phyloP scores from a whole-genome alignment of 352 stramenopile species.

The Pythium myriotylum region DNA sequence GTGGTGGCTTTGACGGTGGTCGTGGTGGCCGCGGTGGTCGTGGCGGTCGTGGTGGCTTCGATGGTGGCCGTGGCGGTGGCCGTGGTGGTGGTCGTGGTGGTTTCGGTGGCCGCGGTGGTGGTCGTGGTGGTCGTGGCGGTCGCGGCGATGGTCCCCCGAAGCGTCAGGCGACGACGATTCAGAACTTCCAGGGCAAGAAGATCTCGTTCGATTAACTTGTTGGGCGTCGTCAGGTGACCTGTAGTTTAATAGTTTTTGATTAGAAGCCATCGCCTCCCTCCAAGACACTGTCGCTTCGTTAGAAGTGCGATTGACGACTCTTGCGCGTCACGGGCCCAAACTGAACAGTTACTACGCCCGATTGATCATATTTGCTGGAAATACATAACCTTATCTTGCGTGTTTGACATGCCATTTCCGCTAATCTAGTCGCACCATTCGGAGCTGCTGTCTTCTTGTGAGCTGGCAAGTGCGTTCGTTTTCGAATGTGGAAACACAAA shows the following conservation, averaged over 20 bases:
- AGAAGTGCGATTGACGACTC: slow-evolving; percentile 6
- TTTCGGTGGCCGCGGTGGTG: slow-evolving; percentile 37
- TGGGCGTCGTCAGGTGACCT: slow-evolving; percentile 11
- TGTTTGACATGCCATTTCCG: too few relatives aligned
- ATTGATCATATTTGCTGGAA: slow-evolving; percentile 22
- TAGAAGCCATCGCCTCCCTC: slow-evolving; percentile 17
- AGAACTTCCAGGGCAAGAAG: slow-evolving; percentile 95
- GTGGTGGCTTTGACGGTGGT: slow-evolving; percentile 68
- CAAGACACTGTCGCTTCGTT: slow-evolving; percentile 6
- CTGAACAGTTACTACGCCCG: background rate
- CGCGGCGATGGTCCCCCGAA: slow-evolving; percentile 73
- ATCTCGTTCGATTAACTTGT: slow-evolving; percentile 93
- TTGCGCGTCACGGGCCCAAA: background rate
- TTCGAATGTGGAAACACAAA: too few relatives aligned
- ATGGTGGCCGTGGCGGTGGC: slow-evolving; percentile 39
- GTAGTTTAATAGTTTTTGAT: slow-evolving; percentile 35
- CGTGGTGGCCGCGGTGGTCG: slow-evolving; percentile 52
- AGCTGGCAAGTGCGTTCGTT: too few relatives aligned
- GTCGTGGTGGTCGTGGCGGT: slow-evolving; percentile 53
- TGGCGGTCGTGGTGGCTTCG: slow-evolving; percentile 43
- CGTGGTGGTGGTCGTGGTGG: slow-evolving; percentile 12
- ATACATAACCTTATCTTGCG: slow-evolving; percentile 18
- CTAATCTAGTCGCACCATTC: too few relatives aligned
- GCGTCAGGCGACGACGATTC: slow-evolving; percentile 90
- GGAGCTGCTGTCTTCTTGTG: too few relatives aligned